Conservation (phyloP, 805 yeast species). For the Lipomyces spencermartinsiae region DNA sequence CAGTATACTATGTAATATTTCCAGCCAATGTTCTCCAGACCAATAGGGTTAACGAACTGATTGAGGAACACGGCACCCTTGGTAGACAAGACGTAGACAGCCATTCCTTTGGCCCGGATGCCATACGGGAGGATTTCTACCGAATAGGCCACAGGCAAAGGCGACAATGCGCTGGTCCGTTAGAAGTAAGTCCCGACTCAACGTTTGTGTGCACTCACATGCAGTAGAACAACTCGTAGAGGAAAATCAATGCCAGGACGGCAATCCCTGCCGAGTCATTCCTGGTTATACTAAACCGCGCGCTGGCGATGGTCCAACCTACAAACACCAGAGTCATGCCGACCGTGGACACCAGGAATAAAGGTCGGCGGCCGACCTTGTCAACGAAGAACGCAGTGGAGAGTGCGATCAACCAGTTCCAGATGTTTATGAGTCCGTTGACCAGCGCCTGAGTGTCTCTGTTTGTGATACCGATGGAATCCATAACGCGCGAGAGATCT, state of each 20-base stretch:
- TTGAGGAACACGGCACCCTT: conserved; percentile 42
- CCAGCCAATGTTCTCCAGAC: conserved; percentile 52
- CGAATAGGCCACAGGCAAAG: conserved; percentile 32
- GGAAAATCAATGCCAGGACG: conserved; percentile 32
- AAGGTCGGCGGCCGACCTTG: conserved; percentile 38
- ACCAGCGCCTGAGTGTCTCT: conserved; percentile 53
- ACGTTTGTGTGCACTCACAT: not conserved
- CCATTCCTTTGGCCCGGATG: conserved; percentile 53
- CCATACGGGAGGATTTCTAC: conserved; percentile 41
- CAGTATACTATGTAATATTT: conserved; percentile 52
- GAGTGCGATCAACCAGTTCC: conserved; percentile 51
- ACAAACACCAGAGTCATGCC: conserved; percentile 48
- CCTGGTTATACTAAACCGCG: conserved; percentile 7
- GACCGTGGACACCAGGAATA: conserved; percentile 45
- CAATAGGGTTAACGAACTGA: conserved; percentile 50
- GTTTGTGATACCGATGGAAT: conserved; percentile 61
- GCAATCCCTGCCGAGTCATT: conserved; percentile 18
- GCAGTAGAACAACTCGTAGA: conserved; percentile 30
- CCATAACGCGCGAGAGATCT: conserved; percentile 55
- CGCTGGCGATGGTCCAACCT: conserved; percentile 21
- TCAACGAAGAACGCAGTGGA: conserved; percentile 43
- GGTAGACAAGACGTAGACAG: conserved; percentile 42
- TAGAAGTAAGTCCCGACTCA: not conserved
- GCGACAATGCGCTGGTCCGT: conserved; percentile 20
- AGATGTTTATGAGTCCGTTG: conserved; percentile 59